Evolutionary conservation across 139 green algal species (phyloP), one percentile per base, ranked within the genome.

Genomic region (Coccomyxa sp.): DNA sequence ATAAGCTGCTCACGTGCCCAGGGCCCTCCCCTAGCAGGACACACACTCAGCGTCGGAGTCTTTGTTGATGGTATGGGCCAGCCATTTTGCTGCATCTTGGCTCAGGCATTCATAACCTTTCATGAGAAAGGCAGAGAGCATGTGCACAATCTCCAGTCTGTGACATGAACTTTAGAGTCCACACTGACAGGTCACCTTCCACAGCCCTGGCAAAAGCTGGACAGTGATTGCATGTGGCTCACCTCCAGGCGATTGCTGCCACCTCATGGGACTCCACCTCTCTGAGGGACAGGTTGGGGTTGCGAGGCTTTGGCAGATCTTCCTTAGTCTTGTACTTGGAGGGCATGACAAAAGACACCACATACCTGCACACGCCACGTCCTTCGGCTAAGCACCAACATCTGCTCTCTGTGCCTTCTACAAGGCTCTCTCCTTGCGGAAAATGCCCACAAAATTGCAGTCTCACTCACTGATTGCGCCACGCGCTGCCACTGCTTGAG

Each of bases 271-370:
- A 37, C 3, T 80, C 80, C 37, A 92, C 75, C 82, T 91, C 76
- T 16, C 79, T 78, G 74, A 89, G 83, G 1, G 74, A 39, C 14
- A 88, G 71, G 44, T 85, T 85, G 8, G 79, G 37, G 75, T 94
- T 89, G 31, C 88, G 79, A 22, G 89, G 89, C 74, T 82, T 80
- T 3, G 90, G 90, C 40, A 94, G 81, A 7, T 83, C 88, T 7
- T 87, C 83, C 68, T 72, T 76, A 8, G 78, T 87, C 27, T 64
- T 64, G 81, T 92, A 94, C 74, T 89, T 85, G 64, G 34, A 82
- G 24, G 89, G 89, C 89, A 94, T 94, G 29, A 91, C 83, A 75
- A 94, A 94, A 0, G 82, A 85, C 14, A 94, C 84, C 33, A 75
- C 22, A 31, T 81, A 81, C 50, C 77, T 81, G 77, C 77, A 75